Evolutionary conservation across 2,329 filamentous ascomycete species (phyloP).

Genomic region (Colletotrichum horii): DNA sequence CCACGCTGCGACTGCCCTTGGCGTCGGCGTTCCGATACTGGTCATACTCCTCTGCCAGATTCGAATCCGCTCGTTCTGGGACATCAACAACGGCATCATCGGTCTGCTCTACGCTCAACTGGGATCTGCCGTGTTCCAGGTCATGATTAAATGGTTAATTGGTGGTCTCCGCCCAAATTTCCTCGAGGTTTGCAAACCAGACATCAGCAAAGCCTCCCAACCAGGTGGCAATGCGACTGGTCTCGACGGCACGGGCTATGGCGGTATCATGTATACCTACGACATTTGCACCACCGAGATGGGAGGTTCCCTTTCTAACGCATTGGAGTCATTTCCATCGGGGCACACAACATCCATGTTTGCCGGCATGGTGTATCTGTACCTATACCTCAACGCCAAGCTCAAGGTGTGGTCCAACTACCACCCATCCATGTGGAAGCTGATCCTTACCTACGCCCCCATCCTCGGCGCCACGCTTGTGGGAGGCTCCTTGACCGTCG

Average conservation of each 20-base stretch:
- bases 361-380: constrained; percentile 73
- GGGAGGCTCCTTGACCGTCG: constrained; percentile 72
- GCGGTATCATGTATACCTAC: constrained; percentile 70
- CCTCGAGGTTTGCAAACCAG: constrained; percentile 72
- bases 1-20: constrained; percentile 72
- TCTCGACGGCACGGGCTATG: constrained; percentile 57
- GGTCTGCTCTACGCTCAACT: constrained; percentile 75
- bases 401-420: constrained; percentile 77
- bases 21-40: constrained; percentile 66
- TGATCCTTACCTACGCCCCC: constrained; percentile 68
- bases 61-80: constrained; percentile 71
- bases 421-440: constrained; percentile 78
- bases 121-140: constrained; percentile 74
- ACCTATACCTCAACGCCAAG: constrained; percentile 79
- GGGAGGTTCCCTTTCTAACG: constrained; percentile 68
- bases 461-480: constrained; percentile 72
- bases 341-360: constrained; percentile 79
- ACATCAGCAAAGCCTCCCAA: constrained; percentile 47
- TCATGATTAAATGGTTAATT: constrained; percentile 78
- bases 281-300: constrained; percentile 74
- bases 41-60: constrained; percentile 71
- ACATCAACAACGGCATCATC: constrained; percentile 72
- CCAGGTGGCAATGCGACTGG: constrained; percentile 42
- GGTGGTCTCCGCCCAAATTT: constrained; percentile 75
- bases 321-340: constrained; percentile 73